A percentile compares a stretch with the other conserved stretches of the same genome.
Conservation (phyloP, 352 stramenopile genomes). For the Globisporangium paroecandrum region DNA sequence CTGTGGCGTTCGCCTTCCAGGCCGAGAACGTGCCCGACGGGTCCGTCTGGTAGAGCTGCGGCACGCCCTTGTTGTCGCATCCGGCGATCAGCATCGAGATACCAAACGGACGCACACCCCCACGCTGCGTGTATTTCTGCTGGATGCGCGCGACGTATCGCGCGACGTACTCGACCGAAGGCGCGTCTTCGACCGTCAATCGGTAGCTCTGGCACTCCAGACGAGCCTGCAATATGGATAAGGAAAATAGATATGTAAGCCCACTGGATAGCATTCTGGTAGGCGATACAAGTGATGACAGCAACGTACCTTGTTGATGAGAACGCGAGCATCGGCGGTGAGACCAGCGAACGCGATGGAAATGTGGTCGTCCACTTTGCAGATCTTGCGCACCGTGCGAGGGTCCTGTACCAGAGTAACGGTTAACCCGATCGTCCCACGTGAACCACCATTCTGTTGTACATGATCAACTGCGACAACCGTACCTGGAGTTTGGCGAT, state of each 20-base stretch:
- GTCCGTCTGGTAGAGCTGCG: slow-evolving; percentile 98
- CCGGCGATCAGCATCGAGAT: slow-evolving; percentile 97
- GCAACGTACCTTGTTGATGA: slow-evolving; percentile 92
- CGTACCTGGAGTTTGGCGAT: slow-evolving; percentile 87
- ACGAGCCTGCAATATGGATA: slow-evolving; percentile 45
- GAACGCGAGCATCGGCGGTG: slow-evolving; percentile 96
- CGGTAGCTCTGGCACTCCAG: slow-evolving; percentile 99
- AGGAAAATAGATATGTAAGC: neutral
- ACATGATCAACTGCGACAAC: neutral
- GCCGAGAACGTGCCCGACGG: slow-evolving; percentile 96
- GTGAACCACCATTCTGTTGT: neutral
- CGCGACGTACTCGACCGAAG: slow-evolving; percentile 96
- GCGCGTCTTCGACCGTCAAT: slow-evolving; percentile 93
- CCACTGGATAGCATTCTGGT: neutral
- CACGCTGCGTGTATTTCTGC: slow-evolving; percentile 98
- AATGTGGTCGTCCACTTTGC: slow-evolving; percentile 97
- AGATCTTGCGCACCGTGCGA: slow-evolving; percentile 99
- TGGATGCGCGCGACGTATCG: slow-evolving; percentile 96
- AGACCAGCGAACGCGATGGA: slow-evolving; percentile 98
- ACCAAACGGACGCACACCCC: slow-evolving; percentile 97
- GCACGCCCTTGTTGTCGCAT: slow-evolving; percentile 88
- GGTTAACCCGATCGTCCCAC: neutral
- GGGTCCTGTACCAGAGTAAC: slow-evolving; percentile 64
- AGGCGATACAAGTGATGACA: neutral
- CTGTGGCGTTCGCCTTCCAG: slow-evolving; percentile 98